These are phyloP conservation scores for Magnolia changhungtana DNA, from an alignment of 164 flowering plant species.

Conservation along the genomic window DNA sequence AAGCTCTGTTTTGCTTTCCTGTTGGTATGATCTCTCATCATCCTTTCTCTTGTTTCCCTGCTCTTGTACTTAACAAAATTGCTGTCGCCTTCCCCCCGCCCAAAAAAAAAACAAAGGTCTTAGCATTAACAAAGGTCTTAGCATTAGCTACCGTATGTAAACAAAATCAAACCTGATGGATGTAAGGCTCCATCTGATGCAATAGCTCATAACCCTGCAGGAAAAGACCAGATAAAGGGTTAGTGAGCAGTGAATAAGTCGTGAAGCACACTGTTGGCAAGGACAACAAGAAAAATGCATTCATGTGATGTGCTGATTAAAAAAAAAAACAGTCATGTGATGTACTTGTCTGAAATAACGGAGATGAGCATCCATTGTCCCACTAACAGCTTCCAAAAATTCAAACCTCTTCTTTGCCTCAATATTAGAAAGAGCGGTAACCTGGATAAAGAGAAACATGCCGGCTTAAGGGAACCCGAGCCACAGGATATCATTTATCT, in stretches of 20 bases:
- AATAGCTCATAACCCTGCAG: slow-evolving; percentile 89
- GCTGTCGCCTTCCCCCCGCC: too few species aligned
- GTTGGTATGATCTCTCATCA: neutral
- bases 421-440: too few species aligned
- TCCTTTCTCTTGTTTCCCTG: neutral
- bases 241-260: neutral
- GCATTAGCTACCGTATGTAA: neutral
- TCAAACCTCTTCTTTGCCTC: too few species aligned
- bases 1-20: neutral
- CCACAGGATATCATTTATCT: neutral
- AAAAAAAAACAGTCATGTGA: neutral
- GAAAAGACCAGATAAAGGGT: slow-evolving; percentile 9
- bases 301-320: neutral
- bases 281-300: neutral
- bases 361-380: too few species aligned
- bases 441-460: too few species aligned
- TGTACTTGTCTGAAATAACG: too few species aligned
- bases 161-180: slow-evolving; percentile 66
- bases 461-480: neutral
- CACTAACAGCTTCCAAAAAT: too few species aligned
- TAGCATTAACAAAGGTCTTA: too few species aligned
- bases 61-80: neutral
- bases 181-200: slow-evolving; percentile 98
- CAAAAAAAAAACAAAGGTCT: too few species aligned
- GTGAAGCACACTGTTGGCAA: neutral